Conservation (phyloP, 805 yeast genomes). For the Saccharomycopsis fermentans region DNA sequence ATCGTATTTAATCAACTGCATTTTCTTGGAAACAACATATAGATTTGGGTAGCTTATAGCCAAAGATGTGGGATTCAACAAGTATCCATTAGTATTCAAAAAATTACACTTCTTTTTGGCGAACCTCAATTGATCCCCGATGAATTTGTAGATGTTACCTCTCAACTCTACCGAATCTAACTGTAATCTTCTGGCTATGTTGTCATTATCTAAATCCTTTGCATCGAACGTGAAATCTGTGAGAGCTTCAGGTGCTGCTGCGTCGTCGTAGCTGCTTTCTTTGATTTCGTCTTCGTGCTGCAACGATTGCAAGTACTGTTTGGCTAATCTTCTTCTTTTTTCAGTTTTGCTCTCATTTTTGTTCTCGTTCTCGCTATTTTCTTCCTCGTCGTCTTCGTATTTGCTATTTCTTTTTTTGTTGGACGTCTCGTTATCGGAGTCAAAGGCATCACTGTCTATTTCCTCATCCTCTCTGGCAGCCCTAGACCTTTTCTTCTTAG, state of each 20-base stretch:
- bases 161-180: slow-evolving; percentile 84
- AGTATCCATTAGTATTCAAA: slow-evolving; percentile 19
- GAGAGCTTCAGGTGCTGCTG: slow-evolving; percentile 19
- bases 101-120: slow-evolving; percentile 23
- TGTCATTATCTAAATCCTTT: slow-evolving; percentile 79
- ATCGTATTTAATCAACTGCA: slow-evolving; percentile 74
- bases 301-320: slow-evolving; percentile 77
- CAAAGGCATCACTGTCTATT: slow-evolving; percentile 37
- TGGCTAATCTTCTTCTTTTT: slow-evolving; percentile 86
- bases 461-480: slow-evolving; percentile 38
- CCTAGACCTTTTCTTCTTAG: slow-evolving; percentile 31
- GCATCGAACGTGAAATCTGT: slow-evolving; percentile 66
- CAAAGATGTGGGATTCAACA: slow-evolving; percentile 34
- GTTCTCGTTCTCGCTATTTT: slow-evolving; percentile 28
- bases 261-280: slow-evolving; percentile 17
- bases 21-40: slow-evolving; percentile 75
- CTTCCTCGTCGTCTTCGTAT: slow-evolving; percentile 24
- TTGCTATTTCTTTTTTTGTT: slow-evolving; percentile 31
- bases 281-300: slow-evolving; percentile 40
- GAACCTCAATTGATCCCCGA: slow-evolving; percentile 40
- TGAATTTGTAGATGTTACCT: slow-evolving; percentile 68
- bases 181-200: slow-evolving; percentile 67
- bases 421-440: slow-evolving; percentile 11
- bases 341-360: slow-evolving; percentile 82
- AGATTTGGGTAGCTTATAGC: slow-evolving; percentile 36